phyloP scores from a whole-genome alignment of 495 filamentous ascomycete species.

The Symbiotaphrina buchneri region DNA sequence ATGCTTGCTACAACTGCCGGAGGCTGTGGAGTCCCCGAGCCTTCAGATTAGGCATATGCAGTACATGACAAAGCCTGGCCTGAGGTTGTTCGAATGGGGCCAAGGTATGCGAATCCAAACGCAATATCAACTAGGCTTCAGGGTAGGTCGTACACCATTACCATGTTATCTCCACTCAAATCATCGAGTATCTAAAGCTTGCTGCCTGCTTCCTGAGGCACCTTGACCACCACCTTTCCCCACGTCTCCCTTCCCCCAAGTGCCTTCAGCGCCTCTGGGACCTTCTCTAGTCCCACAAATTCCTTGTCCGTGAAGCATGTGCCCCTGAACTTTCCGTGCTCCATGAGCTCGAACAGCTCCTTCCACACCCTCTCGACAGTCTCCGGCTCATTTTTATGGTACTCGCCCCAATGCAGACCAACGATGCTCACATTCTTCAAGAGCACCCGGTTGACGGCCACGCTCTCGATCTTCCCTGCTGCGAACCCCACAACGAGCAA shows the following conservation, averaged over 20 bases:
- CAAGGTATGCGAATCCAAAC: no score
- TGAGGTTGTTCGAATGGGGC: no score
- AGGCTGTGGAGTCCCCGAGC: no score
- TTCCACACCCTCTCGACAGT: conserved; percentile 56
- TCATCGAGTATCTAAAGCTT: no score
- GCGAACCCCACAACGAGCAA: conserved; percentile 82
- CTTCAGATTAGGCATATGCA: no score
- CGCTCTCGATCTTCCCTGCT: conserved; percentile 71
- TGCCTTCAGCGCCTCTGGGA: conserved; percentile 53
- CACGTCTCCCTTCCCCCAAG: conserved; percentile 68
- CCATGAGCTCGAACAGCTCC: conserved; percentile 56
- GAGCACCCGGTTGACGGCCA: conserved; percentile 75
- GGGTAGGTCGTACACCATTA: no score
- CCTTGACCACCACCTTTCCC: conserved; percentile 88
- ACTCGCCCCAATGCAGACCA: conserved; percentile 81
- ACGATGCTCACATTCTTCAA: conserved; percentile 87
- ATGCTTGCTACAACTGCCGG: no score
- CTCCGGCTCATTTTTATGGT: conserved; percentile 47
- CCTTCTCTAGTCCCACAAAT: conserved; percentile 61
- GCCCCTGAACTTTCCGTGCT: conserved; percentile 53
- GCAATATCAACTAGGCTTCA: no score
- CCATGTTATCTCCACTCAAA: no score
- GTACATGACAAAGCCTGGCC: no score
- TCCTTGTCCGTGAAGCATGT: conserved; percentile 66
- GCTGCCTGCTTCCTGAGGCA: conserved; percentile 38